Evolutionary conservation across 2,329 filamentous ascomycete species (phyloP).

Genomic region (Cercospora canescens): DNA sequence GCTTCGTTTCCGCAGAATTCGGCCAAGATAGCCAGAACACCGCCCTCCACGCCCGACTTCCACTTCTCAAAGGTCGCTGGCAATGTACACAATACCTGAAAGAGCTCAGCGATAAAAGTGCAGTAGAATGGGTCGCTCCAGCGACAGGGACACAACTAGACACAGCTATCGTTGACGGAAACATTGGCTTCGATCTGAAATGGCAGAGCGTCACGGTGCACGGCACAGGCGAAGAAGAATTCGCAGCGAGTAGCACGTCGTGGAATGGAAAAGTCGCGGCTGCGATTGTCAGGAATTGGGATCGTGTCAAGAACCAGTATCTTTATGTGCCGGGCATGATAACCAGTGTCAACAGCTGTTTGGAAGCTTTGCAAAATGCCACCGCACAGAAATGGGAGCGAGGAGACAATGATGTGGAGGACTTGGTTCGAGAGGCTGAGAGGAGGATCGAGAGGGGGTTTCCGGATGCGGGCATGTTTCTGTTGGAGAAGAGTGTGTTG

Average conservation of each 20-base stretch:
- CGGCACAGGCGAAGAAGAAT: constrained; percentile 37
- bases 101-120: constrained; percentile 6
- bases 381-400: constrained; percentile 35
- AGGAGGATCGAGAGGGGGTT: constrained; percentile 39
- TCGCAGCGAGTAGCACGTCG: constrained; percentile 38
- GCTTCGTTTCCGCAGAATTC: constrained; percentile 31
- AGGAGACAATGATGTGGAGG: constrained; percentile 36
- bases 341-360: constrained; percentile 37
- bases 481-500: constrained; percentile 41
- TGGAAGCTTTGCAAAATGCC: constrained; percentile 32
- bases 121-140: constrained; percentile 38
- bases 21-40: constrained; percentile 35
- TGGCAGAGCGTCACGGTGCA: constrained; percentile 43
- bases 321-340: constrained; percentile 37
- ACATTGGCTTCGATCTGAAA: constrained; percentile 40
- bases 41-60: constrained; percentile 33
- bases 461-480: constrained; percentile 41
- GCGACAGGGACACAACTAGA: constrained; percentile 39
- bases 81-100: constrained; percentile 36
- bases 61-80: constrained; percentile 33
- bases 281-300: constrained; percentile 35
- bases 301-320: constrained; percentile 37
- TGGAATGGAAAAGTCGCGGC: constrained; percentile 35
- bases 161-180: constrained; percentile 34
- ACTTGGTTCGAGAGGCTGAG: constrained; percentile 38